These are phyloP conservation scores for Lactarius quietus DNA, from an alignment of 768 basidiomycete genomes.

Conservation along the genomic window DNA sequence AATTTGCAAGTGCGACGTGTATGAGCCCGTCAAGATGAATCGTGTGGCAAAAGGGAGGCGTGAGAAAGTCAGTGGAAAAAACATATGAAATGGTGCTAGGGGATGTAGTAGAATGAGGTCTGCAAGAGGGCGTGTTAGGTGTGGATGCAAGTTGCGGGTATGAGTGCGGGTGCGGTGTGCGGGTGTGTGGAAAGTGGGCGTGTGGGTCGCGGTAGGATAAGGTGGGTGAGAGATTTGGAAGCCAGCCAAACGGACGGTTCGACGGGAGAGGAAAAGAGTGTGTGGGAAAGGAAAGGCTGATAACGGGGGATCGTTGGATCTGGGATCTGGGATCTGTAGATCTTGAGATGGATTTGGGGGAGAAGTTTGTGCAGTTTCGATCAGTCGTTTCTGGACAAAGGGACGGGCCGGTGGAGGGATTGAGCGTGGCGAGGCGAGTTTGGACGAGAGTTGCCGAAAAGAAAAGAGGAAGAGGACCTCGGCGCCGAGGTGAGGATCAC, in stretches of 20 bases:
- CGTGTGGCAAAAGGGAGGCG: no score
- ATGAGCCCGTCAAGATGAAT: slow-evolving; percentile 16
- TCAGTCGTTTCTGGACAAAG: slow-evolving; percentile 28
- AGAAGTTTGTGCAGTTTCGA: slow-evolving; percentile 25
- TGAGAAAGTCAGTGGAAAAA: slow-evolving; percentile 17
- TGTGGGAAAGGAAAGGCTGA: slow-evolving; percentile 24
- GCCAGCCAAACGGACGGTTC: neutral
- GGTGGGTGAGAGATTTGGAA: slow-evolving; percentile 5
- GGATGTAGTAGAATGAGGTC: neutral
- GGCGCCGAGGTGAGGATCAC: slow-evolving; percentile 40
- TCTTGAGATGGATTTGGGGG: slow-evolving; percentile 29
- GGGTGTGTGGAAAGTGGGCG: neutral
- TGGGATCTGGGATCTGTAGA: slow-evolving; percentile 24
- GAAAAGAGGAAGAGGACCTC: slow-evolving; percentile 33
- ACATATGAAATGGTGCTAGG: slow-evolving; percentile 7
- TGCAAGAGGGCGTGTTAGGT: neutral
- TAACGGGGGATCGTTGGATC: slow-evolving; percentile 19
- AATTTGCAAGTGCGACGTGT: slow-evolving; percentile 21
- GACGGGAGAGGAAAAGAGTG: slow-evolving; percentile 6
- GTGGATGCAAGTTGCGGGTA: no score
- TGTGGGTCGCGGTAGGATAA: neutral
- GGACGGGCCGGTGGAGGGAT: slow-evolving; percentile 33
- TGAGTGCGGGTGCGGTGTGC: no score
- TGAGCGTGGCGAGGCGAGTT: slow-evolving; percentile 26
- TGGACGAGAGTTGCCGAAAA: slow-evolving; percentile 34